Evolutionary conservation across 2,329 filamentous ascomycete genomes (phyloP).

Genomic region (Hypoxylon sp.): DNA sequence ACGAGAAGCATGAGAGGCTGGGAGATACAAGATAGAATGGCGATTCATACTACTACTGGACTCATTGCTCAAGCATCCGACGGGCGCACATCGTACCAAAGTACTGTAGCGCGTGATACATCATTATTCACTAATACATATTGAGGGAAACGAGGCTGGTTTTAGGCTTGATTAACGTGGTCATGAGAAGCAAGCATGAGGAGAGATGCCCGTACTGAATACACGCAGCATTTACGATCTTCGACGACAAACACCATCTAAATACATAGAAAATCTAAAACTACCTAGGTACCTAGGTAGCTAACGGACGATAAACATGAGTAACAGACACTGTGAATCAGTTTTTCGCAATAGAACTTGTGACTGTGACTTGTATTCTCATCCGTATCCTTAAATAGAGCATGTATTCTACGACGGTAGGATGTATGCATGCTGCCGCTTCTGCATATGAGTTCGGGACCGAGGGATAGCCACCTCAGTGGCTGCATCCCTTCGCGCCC

Average conservation of each 20-base stretch:
- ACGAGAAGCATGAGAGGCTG: conserved; percentile 4
- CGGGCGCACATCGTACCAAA: conserved; percentile 13
- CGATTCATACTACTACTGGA: conserved; percentile 7
- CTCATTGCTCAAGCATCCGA: conserved; percentile 22
- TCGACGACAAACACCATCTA: no score
- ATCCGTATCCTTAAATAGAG: background rate
- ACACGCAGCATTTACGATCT: no score
- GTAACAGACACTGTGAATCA: background rate
- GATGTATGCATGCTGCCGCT: conserved; percentile 5
- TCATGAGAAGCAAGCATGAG: background rate
- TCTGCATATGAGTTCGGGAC: conserved; percentile 21
- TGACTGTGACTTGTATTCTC: no score
- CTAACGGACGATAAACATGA: no score
- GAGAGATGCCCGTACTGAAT: no score
- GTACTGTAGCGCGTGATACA: conserved; percentile 6
- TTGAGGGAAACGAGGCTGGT: conserved; percentile 10
- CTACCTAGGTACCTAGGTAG: background rate
- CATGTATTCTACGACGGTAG: background rate
- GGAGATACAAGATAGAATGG: background rate
- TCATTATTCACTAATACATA: conserved; percentile 19
- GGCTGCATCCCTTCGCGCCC: conserved; percentile 2
- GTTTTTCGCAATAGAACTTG: no score
- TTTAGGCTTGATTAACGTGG: background rate
- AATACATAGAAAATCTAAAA: background rate
- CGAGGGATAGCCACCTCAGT: conserved; percentile 10